Conservation (phyloP, 805 yeast genomes). For the Pichia heedii region DNA sequence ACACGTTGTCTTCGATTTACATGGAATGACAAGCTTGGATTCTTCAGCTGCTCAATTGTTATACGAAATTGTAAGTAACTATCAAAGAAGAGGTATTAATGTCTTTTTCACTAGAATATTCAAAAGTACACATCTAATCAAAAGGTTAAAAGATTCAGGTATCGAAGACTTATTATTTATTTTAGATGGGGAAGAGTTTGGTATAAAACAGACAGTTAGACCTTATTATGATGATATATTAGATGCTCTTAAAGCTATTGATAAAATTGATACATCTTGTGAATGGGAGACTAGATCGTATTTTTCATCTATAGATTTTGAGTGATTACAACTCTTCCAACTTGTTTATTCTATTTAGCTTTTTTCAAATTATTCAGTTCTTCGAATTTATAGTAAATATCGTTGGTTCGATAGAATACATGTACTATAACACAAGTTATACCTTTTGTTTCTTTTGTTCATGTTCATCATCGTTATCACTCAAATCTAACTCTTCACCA, state of each 20-base stretch:
- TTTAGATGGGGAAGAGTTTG: slow-evolving; percentile 20
- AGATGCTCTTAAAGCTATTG: slow-evolving; percentile 44
- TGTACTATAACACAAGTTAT: neutral
- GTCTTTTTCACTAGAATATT: slow-evolving; percentile 60
- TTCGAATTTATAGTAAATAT: too few relatives aligned
- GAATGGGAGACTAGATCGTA: slow-evolving; percentile 15
- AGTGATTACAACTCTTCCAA: slow-evolving; percentile 1
- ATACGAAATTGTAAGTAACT: slow-evolving; percentile 47
- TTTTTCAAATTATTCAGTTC: neutral
- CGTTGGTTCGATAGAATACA: too few relatives aligned
- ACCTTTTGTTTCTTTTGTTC: slow-evolving; percentile 10
- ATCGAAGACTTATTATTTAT: slow-evolving; percentile 31
- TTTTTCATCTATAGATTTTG: slow-evolving; percentile 12
- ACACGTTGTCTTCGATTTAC: slow-evolving; percentile 62
- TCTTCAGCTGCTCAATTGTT: slow-evolving; percentile 72
- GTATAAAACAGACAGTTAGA: slow-evolving; percentile 25
- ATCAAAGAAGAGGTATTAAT: slow-evolving; percentile 43
- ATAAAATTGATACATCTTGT: slow-evolving; percentile 23
- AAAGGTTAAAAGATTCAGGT: slow-evolving; percentile 48
- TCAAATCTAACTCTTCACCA: slow-evolving; percentile 10
- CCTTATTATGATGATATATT: slow-evolving; percentile 45
- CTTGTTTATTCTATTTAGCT: neutral
- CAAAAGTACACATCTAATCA: slow-evolving; percentile 35
- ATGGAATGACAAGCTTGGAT: slow-evolving; percentile 76
- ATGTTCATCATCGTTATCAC: slow-evolving; percentile 25